Evolutionary conservation across 805 yeast genomes (phyloP), one percentile per base, ranked within the genome.

Genomic region (Wickerhamomyces chambardii): DNA sequence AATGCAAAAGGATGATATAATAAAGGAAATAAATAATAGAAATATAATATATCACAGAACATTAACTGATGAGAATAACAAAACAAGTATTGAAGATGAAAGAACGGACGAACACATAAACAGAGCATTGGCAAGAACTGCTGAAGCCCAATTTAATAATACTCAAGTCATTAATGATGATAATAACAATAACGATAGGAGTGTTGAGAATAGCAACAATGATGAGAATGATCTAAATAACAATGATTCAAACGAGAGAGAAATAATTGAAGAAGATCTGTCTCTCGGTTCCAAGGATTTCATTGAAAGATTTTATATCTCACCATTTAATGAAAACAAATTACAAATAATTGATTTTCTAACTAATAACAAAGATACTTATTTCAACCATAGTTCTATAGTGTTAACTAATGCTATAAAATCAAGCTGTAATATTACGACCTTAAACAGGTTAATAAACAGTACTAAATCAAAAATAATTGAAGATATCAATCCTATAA

Each of bases 111-210:
- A 46, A 18, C 45, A 38, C 11, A 33, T 42, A 17, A 37, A 40
- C 29, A 28, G 30, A 18, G 49, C 45, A 33, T 17, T 48, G 24
- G 41, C 36, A 9, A 32, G 50, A 17, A 43, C 46, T 36, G 44
- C 51, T 4, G 43, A 35, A 15, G 48, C 40, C 19, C 35, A 48
- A 12, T 39, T 39, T 17, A 28, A 36, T 14, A 29, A 19, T 17
- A n/a, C 27, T 12, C 5, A 11, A 11, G n/a, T 24, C 2, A 24
- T 11, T 24, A n/a, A 7, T 11, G 6, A 8, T 24, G 15, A 24
- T 24, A 3, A 24, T 14, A 24, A 24, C 27, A 24, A 24, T 11
- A 24, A 24, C 12, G 27, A 2, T 14, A n/a, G 12, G 14, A 24
- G n/a, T 8, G 12, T 11, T 24, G 27, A 24, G 6, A 24, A 24